Evolutionary conservation across 2,329 filamentous ascomycete genomes (phyloP).

Genomic region (Metarhizium robertsii): DNA sequence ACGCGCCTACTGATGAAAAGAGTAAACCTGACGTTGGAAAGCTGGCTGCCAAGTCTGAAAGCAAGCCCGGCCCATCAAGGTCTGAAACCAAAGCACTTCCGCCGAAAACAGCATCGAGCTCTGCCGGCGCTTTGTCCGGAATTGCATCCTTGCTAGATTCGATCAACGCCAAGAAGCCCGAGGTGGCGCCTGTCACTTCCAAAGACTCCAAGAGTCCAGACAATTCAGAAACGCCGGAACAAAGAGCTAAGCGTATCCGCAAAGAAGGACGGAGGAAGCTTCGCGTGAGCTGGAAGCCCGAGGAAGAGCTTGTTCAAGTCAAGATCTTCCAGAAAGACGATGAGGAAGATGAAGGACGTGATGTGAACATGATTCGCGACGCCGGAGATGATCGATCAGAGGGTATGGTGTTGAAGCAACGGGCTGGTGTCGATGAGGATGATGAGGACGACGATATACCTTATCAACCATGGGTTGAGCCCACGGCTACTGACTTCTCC

Average conservation of each 20-base stretch:
- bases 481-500: slow-evolving; percentile 36
- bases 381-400: slow-evolving; percentile 65
- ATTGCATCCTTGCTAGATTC: slow-evolving; percentile 46
- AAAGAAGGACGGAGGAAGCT: slow-evolving; percentile 64
- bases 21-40: slow-evolving; percentile 20
- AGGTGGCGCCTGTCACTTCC: slow-evolving; percentile 33
- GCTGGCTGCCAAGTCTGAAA: slow-evolving; percentile 9
- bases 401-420: slow-evolving; percentile 56
- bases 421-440: slow-evolving; percentile 37
- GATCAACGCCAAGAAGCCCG: slow-evolving; percentile 33
- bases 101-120: background rate
- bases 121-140: slow-evolving; percentile 29
- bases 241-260: slow-evolving; percentile 57
- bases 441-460: slow-evolving; percentile 50
- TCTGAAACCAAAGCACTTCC: slow-evolving; percentile 19
- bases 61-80: slow-evolving; percentile 13
- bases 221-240: slow-evolving; percentile 55
- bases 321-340: slow-evolving; percentile 64
- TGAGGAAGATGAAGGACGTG: slow-evolving; percentile 59
- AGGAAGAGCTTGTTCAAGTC: slow-evolving; percentile 55
- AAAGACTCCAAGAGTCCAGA: slow-evolving; percentile 42
- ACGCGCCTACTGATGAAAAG: slow-evolving; percentile 21
- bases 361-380: slow-evolving; percentile 60
- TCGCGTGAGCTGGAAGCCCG: slow-evolving; percentile 62
- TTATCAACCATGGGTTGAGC: slow-evolving; percentile 43